Percentiles rank a stretch among this genome's conserved stretches.
These are phyloP conservation scores for Butyriboletus loyo DNA, from an alignment of 768 basidiomycete species.

Conservation along the genomic window DNA sequence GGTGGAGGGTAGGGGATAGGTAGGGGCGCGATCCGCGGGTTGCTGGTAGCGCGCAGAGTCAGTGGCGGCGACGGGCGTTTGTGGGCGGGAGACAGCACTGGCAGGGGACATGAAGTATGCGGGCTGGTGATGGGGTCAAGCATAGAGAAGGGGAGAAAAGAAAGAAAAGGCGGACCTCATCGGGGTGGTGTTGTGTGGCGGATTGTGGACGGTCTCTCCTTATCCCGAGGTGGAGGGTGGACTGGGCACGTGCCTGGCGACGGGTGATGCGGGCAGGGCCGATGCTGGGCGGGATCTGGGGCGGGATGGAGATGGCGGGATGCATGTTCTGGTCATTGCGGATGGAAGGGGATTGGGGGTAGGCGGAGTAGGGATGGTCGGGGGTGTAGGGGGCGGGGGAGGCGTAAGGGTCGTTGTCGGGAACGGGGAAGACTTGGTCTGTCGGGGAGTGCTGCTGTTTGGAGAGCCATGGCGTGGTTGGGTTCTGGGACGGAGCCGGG, in stretches of 20 bases:
- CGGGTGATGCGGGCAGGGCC: constrained; percentile 52
- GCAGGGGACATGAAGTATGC: constrained; percentile 38
- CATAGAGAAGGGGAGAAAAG: neutral
- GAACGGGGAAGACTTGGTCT: constrained; percentile 36
- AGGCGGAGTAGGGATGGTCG: constrained; percentile 27
- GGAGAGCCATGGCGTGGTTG: constrained; percentile 29
- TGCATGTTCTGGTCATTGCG: constrained; percentile 29
- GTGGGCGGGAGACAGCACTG: constrained; percentile 37
- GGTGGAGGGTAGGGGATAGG: constrained; percentile 24
- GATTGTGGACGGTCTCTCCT: constrained; percentile 28
- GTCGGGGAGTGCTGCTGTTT: constrained; percentile 12
- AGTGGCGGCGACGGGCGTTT: constrained; percentile 35
- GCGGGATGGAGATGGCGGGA: constrained; percentile 27
- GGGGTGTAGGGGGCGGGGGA: constrained; percentile 24
- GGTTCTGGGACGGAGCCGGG: constrained; percentile 8
- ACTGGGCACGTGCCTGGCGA: constrained; percentile 39
- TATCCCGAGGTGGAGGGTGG: constrained; percentile 33
- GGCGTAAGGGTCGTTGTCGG: constrained; percentile 37
- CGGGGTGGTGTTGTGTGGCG: constrained; percentile 22
- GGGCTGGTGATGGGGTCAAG: constrained; percentile 21
- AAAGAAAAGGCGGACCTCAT: constrained; percentile 23
- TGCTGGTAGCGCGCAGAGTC: constrained; percentile 32
- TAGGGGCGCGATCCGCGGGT: constrained; percentile 32
- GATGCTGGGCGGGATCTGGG: constrained; percentile 49
- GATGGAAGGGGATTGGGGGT: constrained; percentile 29